Percentiles rank a stretch among this genome's conserved stretches.
phyloP scores from a whole-genome alignment of 2,329 filamentous ascomycete species.

The Penicillium sp. region DNA sequence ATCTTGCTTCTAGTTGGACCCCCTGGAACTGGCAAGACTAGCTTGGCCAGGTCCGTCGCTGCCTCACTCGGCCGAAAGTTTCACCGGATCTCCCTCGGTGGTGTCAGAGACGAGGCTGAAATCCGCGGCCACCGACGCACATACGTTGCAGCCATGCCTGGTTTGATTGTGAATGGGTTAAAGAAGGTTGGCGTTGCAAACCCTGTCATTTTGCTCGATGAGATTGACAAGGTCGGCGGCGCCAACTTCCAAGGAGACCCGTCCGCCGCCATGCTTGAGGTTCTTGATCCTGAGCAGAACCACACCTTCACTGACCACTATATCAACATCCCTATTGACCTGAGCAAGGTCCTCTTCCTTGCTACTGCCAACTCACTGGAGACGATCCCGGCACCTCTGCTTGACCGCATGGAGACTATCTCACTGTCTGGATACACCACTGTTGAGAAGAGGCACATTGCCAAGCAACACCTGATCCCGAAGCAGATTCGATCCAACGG shows the following conservation, averaged over 20 bases:
- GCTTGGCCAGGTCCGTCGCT: conserved; percentile 83
- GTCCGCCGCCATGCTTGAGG: conserved; percentile 93
- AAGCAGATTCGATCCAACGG: conserved; percentile 93
- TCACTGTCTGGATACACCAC: conserved; percentile 90
- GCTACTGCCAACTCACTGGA: conserved; percentile 92
- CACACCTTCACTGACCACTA: conserved; percentile 93
- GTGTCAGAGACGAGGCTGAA: conserved; percentile 91
- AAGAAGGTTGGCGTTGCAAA: conserved; percentile 95
- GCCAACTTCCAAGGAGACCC: conserved; percentile 92
- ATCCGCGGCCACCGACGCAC: conserved; percentile 90
- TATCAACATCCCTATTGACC: conserved; percentile 85
- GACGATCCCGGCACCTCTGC: conserved; percentile 83
- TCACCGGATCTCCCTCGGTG: conserved; percentile 90
- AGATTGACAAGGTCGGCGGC: conserved; percentile 92
- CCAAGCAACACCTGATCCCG: conserved; percentile 81
- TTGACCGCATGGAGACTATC: conserved; percentile 97
- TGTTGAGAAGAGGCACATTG: conserved; percentile 92
- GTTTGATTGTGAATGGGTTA: conserved; percentile 81
- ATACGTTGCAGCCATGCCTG: conserved; percentile 98
- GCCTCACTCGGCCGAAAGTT: conserved; percentile 89
- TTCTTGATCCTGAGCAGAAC: conserved; percentile 95
- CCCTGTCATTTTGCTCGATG: conserved; percentile 88
- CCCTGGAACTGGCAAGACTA: conserved; percentile 92
- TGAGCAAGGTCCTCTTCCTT: conserved; percentile 95
- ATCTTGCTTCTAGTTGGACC: conserved; percentile 89